Percentiles rank a stretch among this genome's conserved stretches.
phyloP scores from a whole-genome alignment of 768 basidiomycete species.

The Calocybe gangraenosa region DNA sequence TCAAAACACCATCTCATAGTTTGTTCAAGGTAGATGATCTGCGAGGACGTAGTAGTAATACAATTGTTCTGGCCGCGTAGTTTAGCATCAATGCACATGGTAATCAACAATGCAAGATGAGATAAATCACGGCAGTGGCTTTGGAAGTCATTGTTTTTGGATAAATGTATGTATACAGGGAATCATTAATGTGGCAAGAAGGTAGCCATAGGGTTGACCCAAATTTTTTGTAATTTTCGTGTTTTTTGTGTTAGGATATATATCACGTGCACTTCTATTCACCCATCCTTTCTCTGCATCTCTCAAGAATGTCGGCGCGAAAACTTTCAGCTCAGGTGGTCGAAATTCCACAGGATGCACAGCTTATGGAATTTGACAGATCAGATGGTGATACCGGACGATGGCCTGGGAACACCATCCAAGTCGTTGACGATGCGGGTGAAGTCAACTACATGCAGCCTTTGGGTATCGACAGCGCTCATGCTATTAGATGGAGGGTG shows the following conservation, averaged over 20 bases:
- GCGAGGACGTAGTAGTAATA: slow-evolving; percentile 38
- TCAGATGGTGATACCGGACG: slow-evolving; percentile 52
- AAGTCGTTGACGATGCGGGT: slow-evolving; percentile 52
- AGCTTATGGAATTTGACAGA: slow-evolving; percentile 54
- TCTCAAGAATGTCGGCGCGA: slow-evolving; percentile 22
- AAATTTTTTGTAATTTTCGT: too few species aligned
- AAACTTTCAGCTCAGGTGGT: slow-evolving; percentile 22
- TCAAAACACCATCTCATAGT: slow-evolving; percentile 48
- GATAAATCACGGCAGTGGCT: slow-evolving; percentile 59
- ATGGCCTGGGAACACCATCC: slow-evolving; percentile 58
- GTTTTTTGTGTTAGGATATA: slow-evolving; percentile 4
- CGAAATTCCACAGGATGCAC: slow-evolving; percentile 46
- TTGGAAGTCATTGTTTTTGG: too few species aligned
- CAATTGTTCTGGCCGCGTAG: slow-evolving; percentile 53
- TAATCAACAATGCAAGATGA: slow-evolving; percentile 41
- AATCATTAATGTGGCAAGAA: too few species aligned
- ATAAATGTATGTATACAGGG: too few species aligned
- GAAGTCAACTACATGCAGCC: slow-evolving; percentile 70
- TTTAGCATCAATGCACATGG: slow-evolving; percentile 62
- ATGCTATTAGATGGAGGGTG: slow-evolving; percentile 56
- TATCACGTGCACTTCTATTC: slow-evolving; percentile 9
- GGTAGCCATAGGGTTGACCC: too few species aligned
- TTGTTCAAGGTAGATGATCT: slow-evolving; percentile 52
- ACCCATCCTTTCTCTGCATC: not conserved
- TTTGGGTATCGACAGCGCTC: slow-evolving; percentile 44